A percentile compares a stretch with the other conserved stretches of the same genome.
Evolutionary conservation across 441 rosid genomes (phyloP).

Genomic region (Eutrema salsugineum): DNA sequence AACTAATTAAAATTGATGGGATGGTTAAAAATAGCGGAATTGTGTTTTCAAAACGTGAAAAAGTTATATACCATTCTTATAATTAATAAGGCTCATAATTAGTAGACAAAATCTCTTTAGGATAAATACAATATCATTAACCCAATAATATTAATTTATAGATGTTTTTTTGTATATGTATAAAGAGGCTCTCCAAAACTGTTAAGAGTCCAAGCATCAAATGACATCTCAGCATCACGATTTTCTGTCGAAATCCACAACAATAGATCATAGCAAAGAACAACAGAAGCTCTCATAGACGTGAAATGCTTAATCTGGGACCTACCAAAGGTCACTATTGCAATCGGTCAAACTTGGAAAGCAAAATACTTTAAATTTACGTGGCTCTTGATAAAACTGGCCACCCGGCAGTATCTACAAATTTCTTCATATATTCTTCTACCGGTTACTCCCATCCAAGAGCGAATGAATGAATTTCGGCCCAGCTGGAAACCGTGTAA

Average conservation of each 20-base stretch:
- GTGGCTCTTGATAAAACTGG: constrained; percentile 35
- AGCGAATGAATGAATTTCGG: constrained; percentile 87
- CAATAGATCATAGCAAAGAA: background rate
- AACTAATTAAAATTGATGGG: no score
- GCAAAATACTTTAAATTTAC: background rate
- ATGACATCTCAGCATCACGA: constrained; percentile 8
- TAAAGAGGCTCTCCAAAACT: background rate
- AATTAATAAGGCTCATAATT: no score
- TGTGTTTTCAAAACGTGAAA: no score
- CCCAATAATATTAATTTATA: background rate
- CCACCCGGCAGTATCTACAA: constrained; percentile 26
- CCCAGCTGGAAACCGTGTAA: constrained; percentile 85
- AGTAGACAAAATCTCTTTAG: no score
- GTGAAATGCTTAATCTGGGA: background rate
- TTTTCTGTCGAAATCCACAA: constrained; percentile 4
- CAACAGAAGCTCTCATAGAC: background rate
- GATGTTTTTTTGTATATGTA: background rate
- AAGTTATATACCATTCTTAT: no score
- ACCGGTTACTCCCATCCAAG: constrained; percentile 74
- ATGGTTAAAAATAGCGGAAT: no score
- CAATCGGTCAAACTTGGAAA: background rate
- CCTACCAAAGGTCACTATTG: background rate
- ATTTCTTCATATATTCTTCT: constrained; percentile 2
- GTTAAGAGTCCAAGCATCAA: background rate
- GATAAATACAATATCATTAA: background rate